A percentile compares a stretch with the other conserved stretches of the same genome.
Conservation (phyloP, 768 basidiomycete species). For the Naganishia friedmannii region DNA sequence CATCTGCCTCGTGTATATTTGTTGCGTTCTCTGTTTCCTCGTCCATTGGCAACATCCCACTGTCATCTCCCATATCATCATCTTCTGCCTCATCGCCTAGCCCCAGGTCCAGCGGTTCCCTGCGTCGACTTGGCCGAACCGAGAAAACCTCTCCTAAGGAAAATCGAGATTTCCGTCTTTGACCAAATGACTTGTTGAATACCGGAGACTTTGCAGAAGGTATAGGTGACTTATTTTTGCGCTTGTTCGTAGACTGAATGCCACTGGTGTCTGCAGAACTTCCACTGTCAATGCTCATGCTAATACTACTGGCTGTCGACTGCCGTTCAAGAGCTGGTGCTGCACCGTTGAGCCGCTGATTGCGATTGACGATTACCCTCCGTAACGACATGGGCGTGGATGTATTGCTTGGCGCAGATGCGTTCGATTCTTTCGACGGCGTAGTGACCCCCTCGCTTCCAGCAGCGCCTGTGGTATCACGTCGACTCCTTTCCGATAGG, state of each 20-base stretch:
- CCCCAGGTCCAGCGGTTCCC: slow-evolving; percentile 6
- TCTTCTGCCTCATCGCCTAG: slow-evolving; percentile 38
- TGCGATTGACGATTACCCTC: slow-evolving; percentile 22
- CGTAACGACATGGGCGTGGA: slow-evolving; percentile 14
- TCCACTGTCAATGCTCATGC: slow-evolving; percentile 19
- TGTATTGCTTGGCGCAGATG: slow-evolving; percentile 6
- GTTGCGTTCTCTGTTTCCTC: slow-evolving; percentile 1
- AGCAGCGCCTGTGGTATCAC: not conserved
- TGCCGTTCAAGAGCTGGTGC: not conserved
- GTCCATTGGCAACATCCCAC: slow-evolving; percentile 47
- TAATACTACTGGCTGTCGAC: slow-evolving; percentile 13
- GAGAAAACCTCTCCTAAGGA: slow-evolving; percentile 17
- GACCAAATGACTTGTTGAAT: not conserved
- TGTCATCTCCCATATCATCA: slow-evolving; percentile 29
- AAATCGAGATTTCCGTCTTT: slow-evolving; percentile 16
- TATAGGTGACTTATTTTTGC: not conserved
- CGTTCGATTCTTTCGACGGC: slow-evolving; percentile 2
- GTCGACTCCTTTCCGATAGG: not conserved
- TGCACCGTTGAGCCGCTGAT: slow-evolving; percentile 4
- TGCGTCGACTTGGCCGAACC: slow-evolving; percentile 19
- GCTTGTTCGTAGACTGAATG: not conserved
- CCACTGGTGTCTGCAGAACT: not conserved
- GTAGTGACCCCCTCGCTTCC: not conserved
- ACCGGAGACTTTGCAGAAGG: not conserved
- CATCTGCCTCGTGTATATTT: slow-evolving; percentile 27